A percentile compares a stretch with the other conserved stretches of the same genome.
These are phyloP conservation scores for Epichloe scottii DNA, from an alignment of 2,329 filamentous ascomycete genomes.

Conservation along the genomic window DNA sequence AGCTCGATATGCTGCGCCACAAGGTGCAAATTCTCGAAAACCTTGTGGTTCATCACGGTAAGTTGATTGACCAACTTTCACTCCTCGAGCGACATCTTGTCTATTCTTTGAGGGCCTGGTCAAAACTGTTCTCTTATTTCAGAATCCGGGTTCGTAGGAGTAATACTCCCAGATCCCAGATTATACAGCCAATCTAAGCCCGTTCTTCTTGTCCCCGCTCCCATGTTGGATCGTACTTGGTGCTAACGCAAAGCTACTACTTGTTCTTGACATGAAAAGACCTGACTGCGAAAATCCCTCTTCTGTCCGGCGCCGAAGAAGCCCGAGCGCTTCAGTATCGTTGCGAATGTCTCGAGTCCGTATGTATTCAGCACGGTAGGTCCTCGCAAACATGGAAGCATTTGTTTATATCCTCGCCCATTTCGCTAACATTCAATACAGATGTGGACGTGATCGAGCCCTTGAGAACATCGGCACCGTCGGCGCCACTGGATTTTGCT, in stretches of 20 bases:
- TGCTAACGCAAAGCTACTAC: constrained; percentile 1
- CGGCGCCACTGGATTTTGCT: constrained; percentile 33
- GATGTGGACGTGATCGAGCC: constrained; percentile 20
- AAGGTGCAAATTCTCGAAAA: constrained; percentile 38
- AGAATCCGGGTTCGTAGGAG: background rate
- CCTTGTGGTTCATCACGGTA: constrained; percentile 38
- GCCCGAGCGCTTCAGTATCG: constrained; percentile 43
- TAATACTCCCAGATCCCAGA: too few species aligned
- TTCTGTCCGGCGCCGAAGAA: constrained; percentile 43
- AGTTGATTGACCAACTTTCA: constrained; percentile 9
- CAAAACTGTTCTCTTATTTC: constrained; percentile 1
- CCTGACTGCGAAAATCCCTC: constrained; percentile 22
- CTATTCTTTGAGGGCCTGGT: background rate
- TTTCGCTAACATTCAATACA: constrained; percentile 3
- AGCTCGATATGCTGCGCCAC: constrained; percentile 43
- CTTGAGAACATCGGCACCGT: constrained; percentile 16
- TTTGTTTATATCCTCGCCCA: background rate
- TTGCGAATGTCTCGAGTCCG: constrained; percentile 44
- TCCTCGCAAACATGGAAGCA: background rate
- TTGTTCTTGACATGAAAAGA: constrained; percentile 10
- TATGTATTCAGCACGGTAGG: constrained; percentile 29
- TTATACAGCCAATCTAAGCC: too few species aligned
- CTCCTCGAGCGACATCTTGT: background rate
- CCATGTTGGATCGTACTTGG: background rate
- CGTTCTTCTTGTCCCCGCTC: background rate